Conservation (phyloP, 495 filamentous ascomycete species). For the Tuber melanosporum region DNA sequence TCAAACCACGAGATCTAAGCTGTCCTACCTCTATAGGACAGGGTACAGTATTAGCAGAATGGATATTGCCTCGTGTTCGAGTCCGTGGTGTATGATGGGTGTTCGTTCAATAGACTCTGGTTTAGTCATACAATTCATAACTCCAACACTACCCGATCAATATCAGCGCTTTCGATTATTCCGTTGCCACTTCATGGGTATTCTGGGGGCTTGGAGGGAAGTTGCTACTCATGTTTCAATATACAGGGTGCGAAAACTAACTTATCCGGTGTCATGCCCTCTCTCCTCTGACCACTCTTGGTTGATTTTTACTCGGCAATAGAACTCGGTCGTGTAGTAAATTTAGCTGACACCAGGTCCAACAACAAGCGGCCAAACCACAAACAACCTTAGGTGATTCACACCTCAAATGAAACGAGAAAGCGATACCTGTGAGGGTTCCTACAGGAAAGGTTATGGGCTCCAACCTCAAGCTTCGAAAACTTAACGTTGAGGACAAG, state of each 20-base stretch:
- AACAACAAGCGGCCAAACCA: not conserved
- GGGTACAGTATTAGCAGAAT: conserved; percentile 27
- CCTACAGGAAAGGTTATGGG: not conserved
- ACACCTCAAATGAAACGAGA: not conserved
- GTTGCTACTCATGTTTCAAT: not conserved
- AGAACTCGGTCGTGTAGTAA: not conserved
- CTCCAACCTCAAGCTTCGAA: not conserved
- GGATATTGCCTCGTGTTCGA: conserved; percentile 40
- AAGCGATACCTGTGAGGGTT: not conserved
- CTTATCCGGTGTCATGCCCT: not conserved
- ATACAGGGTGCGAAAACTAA: not conserved
- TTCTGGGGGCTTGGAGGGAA: not conserved
- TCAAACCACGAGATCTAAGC: conserved; percentile 33
- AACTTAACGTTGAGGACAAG: not conserved
- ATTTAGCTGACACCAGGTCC: not conserved
- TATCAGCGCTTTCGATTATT: not conserved
- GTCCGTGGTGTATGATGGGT: conserved; percentile 20
- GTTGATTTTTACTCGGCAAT: not conserved
- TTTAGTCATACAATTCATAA: not conserved
- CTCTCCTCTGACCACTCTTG: not conserved
- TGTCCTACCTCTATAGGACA: not conserved
- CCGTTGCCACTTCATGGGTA: not conserved
- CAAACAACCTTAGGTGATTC: not conserved
- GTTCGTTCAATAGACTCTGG: not conserved
- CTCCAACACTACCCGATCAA: not conserved